Evolutionary conservation across 495 filamentous ascomycete species (phyloP).

Genomic region (Hypoxylon lenormandii): DNA sequence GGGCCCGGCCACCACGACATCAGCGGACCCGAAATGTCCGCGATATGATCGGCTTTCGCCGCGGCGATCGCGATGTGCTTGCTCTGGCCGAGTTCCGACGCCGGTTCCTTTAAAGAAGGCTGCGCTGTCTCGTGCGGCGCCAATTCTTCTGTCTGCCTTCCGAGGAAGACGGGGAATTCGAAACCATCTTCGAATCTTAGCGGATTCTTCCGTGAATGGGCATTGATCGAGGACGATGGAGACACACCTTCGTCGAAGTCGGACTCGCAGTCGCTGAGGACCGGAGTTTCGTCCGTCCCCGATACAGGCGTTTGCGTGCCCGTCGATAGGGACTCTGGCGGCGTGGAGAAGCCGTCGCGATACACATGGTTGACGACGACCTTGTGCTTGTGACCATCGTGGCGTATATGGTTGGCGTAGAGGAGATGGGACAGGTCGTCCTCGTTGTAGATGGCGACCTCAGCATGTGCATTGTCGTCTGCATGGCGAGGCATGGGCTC

Average conservation of each 20-base stretch:
- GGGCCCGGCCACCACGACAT: conserved; percentile 49
- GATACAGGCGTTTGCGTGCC: conserved; percentile 39
- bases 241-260: conserved; percentile 45
- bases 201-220: conserved; percentile 29
- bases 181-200: conserved; percentile 42
- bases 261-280: conserved; percentile 52
- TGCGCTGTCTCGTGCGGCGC: background rate
- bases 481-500: conserved; percentile 7
- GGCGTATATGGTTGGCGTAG: conserved; percentile 40
- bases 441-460: conserved; percentile 60
- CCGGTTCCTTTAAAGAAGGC: background rate
- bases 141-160: conserved; percentile 44
- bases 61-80: conserved; percentile 27
- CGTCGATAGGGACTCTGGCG: conserved; percentile 20
- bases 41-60: conserved; percentile 24
- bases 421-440: conserved; percentile 58
- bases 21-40: conserved; percentile 41
- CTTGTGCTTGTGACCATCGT: conserved; percentile 40
- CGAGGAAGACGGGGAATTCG: conserved; percentile 51
- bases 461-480: conserved; percentile 22
- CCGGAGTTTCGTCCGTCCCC: conserved; percentile 42
- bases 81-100: conserved; percentile 4
- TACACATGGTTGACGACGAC: conserved; percentile 45
- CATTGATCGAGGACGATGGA: conserved; percentile 14
- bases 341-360: conserved; percentile 38